Conservation (phyloP, 2,329 filamentous ascomycete species). For the Diaporthe sp. region DNA sequence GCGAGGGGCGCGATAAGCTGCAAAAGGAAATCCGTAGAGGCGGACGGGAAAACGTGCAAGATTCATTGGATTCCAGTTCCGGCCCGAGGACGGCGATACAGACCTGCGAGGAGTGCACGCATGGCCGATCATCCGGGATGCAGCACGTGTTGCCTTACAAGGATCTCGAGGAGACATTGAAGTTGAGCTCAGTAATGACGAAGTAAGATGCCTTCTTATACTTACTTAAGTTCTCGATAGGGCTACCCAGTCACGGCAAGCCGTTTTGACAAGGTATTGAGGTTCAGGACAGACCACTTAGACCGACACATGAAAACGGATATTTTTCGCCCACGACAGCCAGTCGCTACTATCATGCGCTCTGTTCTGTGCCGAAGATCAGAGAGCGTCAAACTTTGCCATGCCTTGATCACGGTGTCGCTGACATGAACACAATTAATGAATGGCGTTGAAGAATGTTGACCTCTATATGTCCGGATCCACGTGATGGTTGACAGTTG, state of each 20-base stretch:
- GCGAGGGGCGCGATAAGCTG: conserved; percentile 24
- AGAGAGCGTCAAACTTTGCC: not conserved
- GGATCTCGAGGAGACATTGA: not conserved
- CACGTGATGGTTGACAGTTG: not conserved
- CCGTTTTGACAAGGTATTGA: not conserved
- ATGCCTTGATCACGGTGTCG: not conserved
- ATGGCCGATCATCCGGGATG: not conserved
- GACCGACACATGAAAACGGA: not conserved
- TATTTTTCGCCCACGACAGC: not conserved
- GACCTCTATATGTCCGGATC: not conserved
- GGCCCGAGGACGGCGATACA: not conserved
- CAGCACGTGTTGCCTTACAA: conserved; percentile 13
- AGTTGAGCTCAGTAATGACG: not conserved
- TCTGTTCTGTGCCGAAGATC: not conserved
- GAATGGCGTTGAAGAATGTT: not conserved
- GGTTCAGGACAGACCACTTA: not conserved
- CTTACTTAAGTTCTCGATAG: not conserved
- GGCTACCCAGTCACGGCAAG: not conserved
- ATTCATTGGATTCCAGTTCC: conserved; percentile 32
- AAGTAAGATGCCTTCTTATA: not conserved
- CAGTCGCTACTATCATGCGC: not conserved
- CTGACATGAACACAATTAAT: not conserved
- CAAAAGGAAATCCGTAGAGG: not conserved
- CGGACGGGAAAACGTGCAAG: conserved; percentile 34
- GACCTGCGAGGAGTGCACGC: conserved; percentile 5